Percentiles rank a stretch among this genome's conserved stretches.
Conservation (phyloP, 345 rosid genomes). For the Hirschfeldia incana region DNA sequence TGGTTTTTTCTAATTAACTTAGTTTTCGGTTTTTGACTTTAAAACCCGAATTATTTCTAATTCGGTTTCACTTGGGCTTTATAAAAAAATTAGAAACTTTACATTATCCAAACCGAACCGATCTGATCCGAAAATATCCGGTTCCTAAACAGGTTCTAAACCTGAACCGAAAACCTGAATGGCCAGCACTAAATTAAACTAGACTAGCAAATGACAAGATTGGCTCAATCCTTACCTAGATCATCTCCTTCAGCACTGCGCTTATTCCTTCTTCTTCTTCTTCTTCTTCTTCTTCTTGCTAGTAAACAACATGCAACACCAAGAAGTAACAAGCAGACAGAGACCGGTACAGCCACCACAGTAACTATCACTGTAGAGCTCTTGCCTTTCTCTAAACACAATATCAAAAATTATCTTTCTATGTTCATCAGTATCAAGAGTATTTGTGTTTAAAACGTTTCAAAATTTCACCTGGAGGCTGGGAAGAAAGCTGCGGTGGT, state of each 20-base stretch:
- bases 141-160: no score
- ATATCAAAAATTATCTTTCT: background rate
- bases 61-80: background rate
- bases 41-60: no score
- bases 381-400: constrained; percentile 39
- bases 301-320: constrained; percentile 33
- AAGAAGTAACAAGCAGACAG: constrained; percentile 34
- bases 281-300: constrained; percentile 27
- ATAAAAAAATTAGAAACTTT: background rate
- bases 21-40: no score
- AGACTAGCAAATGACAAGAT: background rate
- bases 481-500: background rate
- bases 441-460: background rate
- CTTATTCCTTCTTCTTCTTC: constrained; percentile 38
- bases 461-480: constrained; percentile 12
- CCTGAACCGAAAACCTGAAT: no score
- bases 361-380: constrained; percentile 26
- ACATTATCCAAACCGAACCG: background rate
- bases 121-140: background rate
- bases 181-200: background rate
- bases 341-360: constrained; percentile 39
- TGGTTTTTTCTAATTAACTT: no score
- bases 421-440: background rate
- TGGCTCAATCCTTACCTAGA: constrained; percentile 24
- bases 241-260: constrained; percentile 27